Percentiles rank a stretch among this genome's conserved stretches.
Evolutionary conservation across 169 alveolate species (phyloP).

Genomic region (Babesia divergens): DNA sequence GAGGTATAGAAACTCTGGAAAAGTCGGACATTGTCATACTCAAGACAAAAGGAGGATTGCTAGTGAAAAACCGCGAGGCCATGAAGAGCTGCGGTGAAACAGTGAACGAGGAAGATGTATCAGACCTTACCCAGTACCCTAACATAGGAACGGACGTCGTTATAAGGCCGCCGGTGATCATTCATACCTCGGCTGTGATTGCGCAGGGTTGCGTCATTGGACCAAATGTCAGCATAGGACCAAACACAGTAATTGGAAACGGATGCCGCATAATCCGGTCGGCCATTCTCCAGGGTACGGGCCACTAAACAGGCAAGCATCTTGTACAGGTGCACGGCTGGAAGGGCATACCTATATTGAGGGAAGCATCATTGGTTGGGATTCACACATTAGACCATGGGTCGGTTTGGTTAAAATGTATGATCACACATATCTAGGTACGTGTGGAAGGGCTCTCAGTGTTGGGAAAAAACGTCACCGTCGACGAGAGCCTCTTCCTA

Average conservation of each 20-base stretch:
- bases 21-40: not conserved
- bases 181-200: conserved; percentile 74
- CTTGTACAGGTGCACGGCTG: conserved; percentile 20
- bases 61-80: not conserved
- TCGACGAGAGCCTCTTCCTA: conserved; percentile 38
- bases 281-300: conserved; percentile 79
- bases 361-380: conserved; percentile 65
- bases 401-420: not conserved
- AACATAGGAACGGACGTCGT: conserved; percentile 9
- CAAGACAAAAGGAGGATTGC: conserved; percentile 24
- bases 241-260: conserved; percentile 85
- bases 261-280: conserved; percentile 89
- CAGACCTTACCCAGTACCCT: not conserved
- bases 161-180: conserved; percentile 17
- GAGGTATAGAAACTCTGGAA: not conserved
- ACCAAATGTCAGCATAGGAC: conserved; percentile 90
- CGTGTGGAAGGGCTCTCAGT: conserved; percentile 60
- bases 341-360: conserved; percentile 35
- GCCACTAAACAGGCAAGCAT: not conserved
- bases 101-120: not conserved
- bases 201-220: conserved; percentile 87
- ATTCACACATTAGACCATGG: conserved; percentile 41
- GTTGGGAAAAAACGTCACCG: conserved; percentile 47
- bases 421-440: conserved; percentile 8
- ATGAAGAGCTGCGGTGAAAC: not conserved